A percentile compares a stretch with the other conserved stretches of the same genome.
phyloP scores from a whole-genome alignment of 257 asterid genomes.

The Thymus mandschuricus region DNA sequence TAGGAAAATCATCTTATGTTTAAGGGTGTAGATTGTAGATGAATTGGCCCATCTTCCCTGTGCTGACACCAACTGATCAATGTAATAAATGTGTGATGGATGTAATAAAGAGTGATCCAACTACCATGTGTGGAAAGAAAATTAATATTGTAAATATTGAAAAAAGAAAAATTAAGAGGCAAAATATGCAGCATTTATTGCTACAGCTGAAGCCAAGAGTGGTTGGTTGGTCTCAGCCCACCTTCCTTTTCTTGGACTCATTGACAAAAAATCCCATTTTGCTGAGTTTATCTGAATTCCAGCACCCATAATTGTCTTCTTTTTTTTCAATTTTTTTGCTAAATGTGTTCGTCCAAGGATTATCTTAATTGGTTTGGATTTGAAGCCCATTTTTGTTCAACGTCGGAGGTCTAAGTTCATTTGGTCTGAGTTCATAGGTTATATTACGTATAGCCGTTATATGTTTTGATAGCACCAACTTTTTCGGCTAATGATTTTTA shows the following conservation, averaged over 20 bases:
- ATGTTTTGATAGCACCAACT: background rate
- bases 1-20: background rate
- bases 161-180: background rate
- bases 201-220: constrained; percentile 31
- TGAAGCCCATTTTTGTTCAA: background rate
- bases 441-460: background rate
- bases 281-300: background rate
- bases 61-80: constrained; percentile 12
- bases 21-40: background rate
- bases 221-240: constrained; percentile 30
- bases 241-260: constrained; percentile 1
- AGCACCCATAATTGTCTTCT: background rate
- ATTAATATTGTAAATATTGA: constrained; percentile 31
- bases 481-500: background rate
- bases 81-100: constrained; percentile 37
- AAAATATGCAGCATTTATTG: constrained; percentile 39
- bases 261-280: constrained; percentile 3
- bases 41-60: background rate
- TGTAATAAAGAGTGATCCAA: constrained; percentile 40
- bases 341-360: background rate
- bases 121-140: constrained; percentile 34
- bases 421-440: background rate
- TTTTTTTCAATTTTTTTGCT: background rate
- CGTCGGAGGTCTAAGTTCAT: background rate
- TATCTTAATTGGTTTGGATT: background rate